Conservation (phyloP, 2,329 filamentous ascomycete genomes). For the Chalara sp. region DNA sequence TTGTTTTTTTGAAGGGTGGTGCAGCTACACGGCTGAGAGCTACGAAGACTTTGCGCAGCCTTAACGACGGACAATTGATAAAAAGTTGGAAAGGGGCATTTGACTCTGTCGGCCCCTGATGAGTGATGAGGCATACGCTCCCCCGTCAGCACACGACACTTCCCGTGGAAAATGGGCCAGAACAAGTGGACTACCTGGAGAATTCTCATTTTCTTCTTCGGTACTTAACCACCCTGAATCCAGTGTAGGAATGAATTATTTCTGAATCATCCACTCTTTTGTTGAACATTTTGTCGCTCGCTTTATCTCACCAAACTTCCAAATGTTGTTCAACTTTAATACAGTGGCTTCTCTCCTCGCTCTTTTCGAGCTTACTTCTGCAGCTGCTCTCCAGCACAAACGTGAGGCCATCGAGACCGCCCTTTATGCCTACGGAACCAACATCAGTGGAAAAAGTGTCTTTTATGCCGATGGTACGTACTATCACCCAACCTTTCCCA, state of each 20-base stretch:
- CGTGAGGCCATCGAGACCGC: neutral
- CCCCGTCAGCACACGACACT: too few species aligned
- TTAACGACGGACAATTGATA: too few species aligned
- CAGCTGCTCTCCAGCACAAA: neutral
- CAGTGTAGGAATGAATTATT: neutral
- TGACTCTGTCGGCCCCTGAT: too few species aligned
- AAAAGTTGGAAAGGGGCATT: too few species aligned
- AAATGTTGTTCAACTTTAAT: neutral
- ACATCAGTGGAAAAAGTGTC: constrained; percentile 22
- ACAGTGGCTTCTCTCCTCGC: constrained; percentile 1
- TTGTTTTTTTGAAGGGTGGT: neutral
- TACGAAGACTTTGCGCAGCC: too few species aligned
- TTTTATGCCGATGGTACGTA: constrained; percentile 24
- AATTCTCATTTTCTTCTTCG: too few species aligned
- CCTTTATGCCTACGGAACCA: constrained; percentile 26
- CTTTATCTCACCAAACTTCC: too few species aligned
- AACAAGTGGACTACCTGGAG: too few species aligned
- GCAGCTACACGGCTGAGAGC: too few species aligned
- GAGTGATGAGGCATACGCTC: too few species aligned
- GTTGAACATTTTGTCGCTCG: too few species aligned
- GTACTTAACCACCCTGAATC: neutral
- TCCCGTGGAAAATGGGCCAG: too few species aligned
- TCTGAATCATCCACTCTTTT: neutral
- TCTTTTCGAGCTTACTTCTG: neutral
- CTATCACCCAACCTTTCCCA: neutral